A percentile compares a stretch with the other conserved stretches of the same genome.
These are phyloP conservation scores for Phytophthora ramorum DNA, from an alignment of 352 stramenopile genomes.

Conservation along the genomic window DNA sequence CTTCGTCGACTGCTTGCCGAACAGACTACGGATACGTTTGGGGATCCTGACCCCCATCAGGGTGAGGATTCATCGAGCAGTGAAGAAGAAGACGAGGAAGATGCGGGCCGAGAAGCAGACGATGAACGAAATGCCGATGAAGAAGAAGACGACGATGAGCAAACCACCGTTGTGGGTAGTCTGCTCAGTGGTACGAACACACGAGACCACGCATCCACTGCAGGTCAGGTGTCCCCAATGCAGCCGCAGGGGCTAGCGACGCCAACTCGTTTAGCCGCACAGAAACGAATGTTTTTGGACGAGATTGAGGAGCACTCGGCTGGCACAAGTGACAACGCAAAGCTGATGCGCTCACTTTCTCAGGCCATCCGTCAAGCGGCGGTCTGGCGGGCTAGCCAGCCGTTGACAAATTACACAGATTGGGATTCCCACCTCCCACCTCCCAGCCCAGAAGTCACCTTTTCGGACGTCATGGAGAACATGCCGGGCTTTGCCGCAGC, in stretches of 20 bases:
- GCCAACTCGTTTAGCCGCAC: slow-evolving; percentile 18
- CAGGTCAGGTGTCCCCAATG: slow-evolving; percentile 10
- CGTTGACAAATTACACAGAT: slow-evolving; percentile 69
- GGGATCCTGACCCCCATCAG: slow-evolving; percentile 28
- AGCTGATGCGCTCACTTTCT: slow-evolving; percentile 79
- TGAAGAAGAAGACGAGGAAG: slow-evolving; percentile 71
- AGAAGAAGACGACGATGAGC: slow-evolving; percentile 79
- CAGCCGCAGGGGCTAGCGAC: slow-evolving; percentile 24
- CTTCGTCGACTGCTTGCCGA: slow-evolving; percentile 79
- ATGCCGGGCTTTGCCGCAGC: slow-evolving; percentile 62
- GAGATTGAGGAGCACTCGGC: slow-evolving; percentile 76
- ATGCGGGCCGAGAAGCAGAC: slow-evolving; percentile 51
- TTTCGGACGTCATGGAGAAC: slow-evolving; percentile 79
- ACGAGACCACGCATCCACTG: slow-evolving; percentile 49
- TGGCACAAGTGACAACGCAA: slow-evolving; percentile 64
- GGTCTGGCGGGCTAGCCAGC: slow-evolving; percentile 80
- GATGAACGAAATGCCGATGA: slow-evolving; percentile 65
- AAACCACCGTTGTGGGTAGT: slow-evolving; percentile 83
- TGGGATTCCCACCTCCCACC: slow-evolving; percentile 71
- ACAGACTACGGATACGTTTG: slow-evolving; percentile 58
- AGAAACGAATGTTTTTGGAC: slow-evolving; percentile 59
- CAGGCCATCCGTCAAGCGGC: slow-evolving; percentile 78
- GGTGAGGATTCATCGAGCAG: slow-evolving; percentile 79
- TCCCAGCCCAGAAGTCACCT: slow-evolving; percentile 68
- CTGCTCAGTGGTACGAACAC: slow-evolving; percentile 73